Evolutionary conservation across 306 rosid species (phyloP).

Genomic region (Datisca glomerata): DNA sequence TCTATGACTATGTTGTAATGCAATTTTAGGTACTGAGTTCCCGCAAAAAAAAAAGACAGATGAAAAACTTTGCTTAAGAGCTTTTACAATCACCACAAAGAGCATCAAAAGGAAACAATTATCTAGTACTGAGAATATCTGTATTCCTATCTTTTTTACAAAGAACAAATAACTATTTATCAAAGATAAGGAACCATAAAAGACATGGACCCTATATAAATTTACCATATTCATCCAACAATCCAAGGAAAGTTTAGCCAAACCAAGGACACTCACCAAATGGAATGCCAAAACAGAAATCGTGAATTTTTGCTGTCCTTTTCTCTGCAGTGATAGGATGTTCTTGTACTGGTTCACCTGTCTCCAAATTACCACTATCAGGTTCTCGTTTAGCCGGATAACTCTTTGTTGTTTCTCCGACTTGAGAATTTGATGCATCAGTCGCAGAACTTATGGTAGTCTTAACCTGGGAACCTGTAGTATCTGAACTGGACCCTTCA

Average conservation of each 20-base stretch:
- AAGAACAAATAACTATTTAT: too few relatives aligned
- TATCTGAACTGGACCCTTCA: conserved; percentile 38
- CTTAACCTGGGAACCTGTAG: conserved; percentile 29
- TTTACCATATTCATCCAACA: background rate
- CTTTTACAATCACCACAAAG: too few relatives aligned
- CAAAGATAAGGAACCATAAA: too few relatives aligned
- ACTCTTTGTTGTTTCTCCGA: conserved; percentile 22
- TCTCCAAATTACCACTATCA: conserved; percentile 21
- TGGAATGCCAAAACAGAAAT: conserved; percentile 95
- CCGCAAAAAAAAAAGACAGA: too few relatives aligned
- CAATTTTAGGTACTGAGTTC: too few relatives aligned
- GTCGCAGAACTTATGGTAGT: conserved; percentile 25
- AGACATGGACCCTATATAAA: background rate
- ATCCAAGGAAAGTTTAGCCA: background rate
- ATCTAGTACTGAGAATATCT: background rate
- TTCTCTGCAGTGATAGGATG: conserved; percentile 20
- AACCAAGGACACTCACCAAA: conserved; percentile 47
- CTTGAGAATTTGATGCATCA: conserved; percentile 27
- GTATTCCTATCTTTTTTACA: background rate
- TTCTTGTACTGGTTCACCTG: conserved; percentile 20
- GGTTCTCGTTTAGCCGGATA: conserved; percentile 21
- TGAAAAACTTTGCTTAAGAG: too few relatives aligned
- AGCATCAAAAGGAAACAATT: too few relatives aligned
- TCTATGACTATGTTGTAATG: too few relatives aligned
- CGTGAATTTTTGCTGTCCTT: conserved; percentile 69